These are phyloP conservation scores for Aleurites moluccanus DNA, from an alignment of 441 rosid genomes.

Conservation along the genomic window DNA sequence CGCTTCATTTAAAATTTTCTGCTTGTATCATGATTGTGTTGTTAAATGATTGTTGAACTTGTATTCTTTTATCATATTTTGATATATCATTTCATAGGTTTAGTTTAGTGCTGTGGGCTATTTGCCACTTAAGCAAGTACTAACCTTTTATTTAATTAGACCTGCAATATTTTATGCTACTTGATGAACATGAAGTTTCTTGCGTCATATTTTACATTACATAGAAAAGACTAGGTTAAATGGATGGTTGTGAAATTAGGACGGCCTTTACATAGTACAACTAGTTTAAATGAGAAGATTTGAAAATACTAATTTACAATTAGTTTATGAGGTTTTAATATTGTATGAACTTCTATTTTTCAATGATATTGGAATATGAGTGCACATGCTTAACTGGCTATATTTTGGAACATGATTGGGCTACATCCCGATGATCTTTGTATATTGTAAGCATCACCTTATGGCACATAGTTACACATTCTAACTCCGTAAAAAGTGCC, in stretches of 20 bases:
- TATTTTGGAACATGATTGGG: neutral
- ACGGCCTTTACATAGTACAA: neutral
- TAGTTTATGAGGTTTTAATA: neutral
- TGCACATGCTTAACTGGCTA: neutral
- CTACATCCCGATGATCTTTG: neutral
- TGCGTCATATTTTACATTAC: neutral
- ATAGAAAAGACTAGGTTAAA: neutral
- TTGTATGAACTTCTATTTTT: neutral
- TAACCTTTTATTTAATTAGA: neutral
- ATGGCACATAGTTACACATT: neutral
- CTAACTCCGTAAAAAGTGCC: slow-evolving; percentile 1
- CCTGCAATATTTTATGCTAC: neutral
- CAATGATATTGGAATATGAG: neutral
- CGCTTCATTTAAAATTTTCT: neutral
- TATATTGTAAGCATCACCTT: neutral
- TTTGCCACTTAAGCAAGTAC: neutral
- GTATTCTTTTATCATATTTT: slow-evolving; percentile 7
- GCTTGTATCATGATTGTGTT: neutral
- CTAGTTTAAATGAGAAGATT: neutral
- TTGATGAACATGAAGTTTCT: neutral
- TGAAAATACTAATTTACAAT: neutral
- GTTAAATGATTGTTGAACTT: neutral
- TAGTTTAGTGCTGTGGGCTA: neutral
- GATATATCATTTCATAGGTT: neutral
- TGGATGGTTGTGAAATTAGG: neutral